These are phyloP conservation scores for Neoascochyta sp. DNA, from an alignment of 2,329 filamentous ascomycete species.

Conservation along the genomic window DNA sequence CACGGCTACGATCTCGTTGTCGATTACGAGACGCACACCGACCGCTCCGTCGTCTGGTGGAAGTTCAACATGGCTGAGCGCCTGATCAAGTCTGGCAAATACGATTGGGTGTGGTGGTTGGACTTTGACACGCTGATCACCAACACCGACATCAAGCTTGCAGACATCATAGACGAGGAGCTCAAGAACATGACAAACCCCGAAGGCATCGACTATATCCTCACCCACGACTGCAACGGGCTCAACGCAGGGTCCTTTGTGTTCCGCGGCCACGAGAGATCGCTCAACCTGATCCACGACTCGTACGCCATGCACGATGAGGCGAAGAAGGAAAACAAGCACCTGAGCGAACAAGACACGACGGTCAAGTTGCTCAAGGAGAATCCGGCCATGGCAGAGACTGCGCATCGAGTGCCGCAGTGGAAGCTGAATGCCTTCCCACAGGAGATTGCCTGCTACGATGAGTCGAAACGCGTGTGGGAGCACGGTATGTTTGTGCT, in stretches of 20 bases:
- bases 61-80: slow-evolving; percentile 41
- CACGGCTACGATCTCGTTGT: slow-evolving; percentile 41
- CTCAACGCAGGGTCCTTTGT: slow-evolving; percentile 42
- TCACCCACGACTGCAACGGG: slow-evolving; percentile 41
- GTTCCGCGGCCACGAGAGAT: slow-evolving; percentile 34
- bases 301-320: slow-evolving; percentile 26
- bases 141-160: slow-evolving; percentile 36
- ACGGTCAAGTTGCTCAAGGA: slow-evolving; percentile 34
- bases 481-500: slow-evolving; percentile 36
- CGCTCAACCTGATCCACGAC: slow-evolving; percentile 34
- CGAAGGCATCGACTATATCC: slow-evolving; percentile 36
- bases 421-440: slow-evolving; percentile 42
- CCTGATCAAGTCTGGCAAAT: slow-evolving; percentile 31
- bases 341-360: slow-evolving; percentile 40
- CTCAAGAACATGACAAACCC: slow-evolving; percentile 28
- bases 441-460: slow-evolving; percentile 39
- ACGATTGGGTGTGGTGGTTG: slow-evolving; percentile 45
- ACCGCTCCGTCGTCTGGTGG: slow-evolving; percentile 33
- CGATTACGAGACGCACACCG: slow-evolving; percentile 38
- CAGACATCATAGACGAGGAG: slow-evolving; percentile 36
- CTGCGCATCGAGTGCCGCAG: slow-evolving; percentile 34
- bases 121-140: slow-evolving; percentile 44
- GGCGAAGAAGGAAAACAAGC: slow-evolving; percentile 15
- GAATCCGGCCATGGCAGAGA: slow-evolving; percentile 14
- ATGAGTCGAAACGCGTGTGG: slow-evolving; percentile 29